Base-by-base conservation (phyloP, 2,329 filamentous ascomycete species). In the Gliomastix tumulicola region DNA sequence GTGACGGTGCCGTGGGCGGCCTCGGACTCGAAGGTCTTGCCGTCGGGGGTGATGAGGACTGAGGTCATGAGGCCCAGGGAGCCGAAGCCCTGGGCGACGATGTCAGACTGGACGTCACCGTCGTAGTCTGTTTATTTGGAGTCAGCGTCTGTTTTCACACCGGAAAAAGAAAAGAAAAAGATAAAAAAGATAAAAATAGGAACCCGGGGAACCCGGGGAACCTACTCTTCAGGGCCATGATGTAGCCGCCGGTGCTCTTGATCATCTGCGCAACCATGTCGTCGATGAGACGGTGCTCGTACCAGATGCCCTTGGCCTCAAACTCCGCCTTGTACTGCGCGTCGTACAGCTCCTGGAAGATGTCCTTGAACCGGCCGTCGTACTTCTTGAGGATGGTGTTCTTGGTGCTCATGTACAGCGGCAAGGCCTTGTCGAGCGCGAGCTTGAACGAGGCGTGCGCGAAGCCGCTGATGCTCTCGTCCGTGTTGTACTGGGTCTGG, bases 191-290 rank as follows among this genome's bases (percentile, higher is more conserved):
- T n/a, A n/a, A n/a, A n/a, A n/a, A n/a, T n/a, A n/a, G 21, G 16
- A 16, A 45, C 22, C n/a, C n/a, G n/a, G n/a, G n/a, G n/a, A n/a
- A n/a, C n/a, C n/a, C n/a, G n/a, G n/a, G n/a, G 37, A 27, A 71
- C 81, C 64, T 60, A 94, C 88, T 97, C 83, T 98, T 98, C 63
- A 97, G 79, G 44, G 92, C 92, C 75, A 97, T 96, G 60, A 97
- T 79, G 68, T 92, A 96, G 45, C 92, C 92, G 51, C 92, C 92
- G 54, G 83, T 79, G 68, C 85, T 92, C 85, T 98, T 98, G 75
- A 98, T 85, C 92, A 98, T 98, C 76, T 98, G 92, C 34, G 92
- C 92, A 46, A 98, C 92, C 92, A 98, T 97, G 69, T 98, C 92
- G 68, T 98, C 92, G 57, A 98, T 97, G 50, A 98, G 75, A 56